phyloP scores from a whole-genome alignment of 768 basidiomycete species.

The Multifurca ochricompacta region DNA sequence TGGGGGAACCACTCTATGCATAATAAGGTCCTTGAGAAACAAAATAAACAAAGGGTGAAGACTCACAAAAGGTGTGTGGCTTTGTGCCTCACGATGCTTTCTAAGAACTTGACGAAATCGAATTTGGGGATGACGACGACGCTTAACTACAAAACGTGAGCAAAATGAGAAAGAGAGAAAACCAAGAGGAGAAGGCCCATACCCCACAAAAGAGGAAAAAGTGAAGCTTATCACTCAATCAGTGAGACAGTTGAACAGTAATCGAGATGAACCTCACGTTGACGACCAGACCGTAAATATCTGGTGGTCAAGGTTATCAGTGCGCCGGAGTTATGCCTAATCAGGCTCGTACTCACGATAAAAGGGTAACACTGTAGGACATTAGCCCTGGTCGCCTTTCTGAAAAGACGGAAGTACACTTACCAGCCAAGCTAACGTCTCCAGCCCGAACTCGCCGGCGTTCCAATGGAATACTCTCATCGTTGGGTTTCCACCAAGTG shows the following conservation, averaged over 20 bases:
- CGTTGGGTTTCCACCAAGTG: conserved; percentile 16
- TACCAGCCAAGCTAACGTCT: conserved; percentile 53
- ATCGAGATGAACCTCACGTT: conserved; percentile 3
- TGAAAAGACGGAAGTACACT: background rate
- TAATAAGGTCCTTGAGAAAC: background rate
- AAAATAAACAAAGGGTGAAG: background rate
- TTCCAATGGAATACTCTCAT: conserved; percentile 32
- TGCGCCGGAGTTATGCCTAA: background rate
- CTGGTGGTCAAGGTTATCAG: conserved; percentile 29
- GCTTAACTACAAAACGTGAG: conserved; percentile 22
- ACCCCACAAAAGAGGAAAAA: conserved; percentile 25
- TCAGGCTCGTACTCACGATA: conserved; percentile 22
- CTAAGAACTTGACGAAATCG: conserved; percentile 27
- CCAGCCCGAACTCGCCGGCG: conserved; percentile 41
- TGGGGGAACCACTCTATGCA: conserved; percentile 26
- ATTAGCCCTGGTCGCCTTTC: conserved; percentile 1
- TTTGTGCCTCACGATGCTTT: conserved; percentile 28
- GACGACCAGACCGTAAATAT: conserved; percentile 36
- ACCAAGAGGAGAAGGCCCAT: background rate
- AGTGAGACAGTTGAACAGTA: background rate
- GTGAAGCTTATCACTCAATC: conserved; percentile 23
- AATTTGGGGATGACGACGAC: conserved; percentile 30
- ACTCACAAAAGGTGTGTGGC: conserved; percentile 30
- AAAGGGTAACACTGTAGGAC: conserved; percentile 24
- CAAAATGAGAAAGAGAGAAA: background rate